Evolutionary conservation across 441 rosid species (phyloP).

Genomic region (Euphorbia schlechtendalii): DNA sequence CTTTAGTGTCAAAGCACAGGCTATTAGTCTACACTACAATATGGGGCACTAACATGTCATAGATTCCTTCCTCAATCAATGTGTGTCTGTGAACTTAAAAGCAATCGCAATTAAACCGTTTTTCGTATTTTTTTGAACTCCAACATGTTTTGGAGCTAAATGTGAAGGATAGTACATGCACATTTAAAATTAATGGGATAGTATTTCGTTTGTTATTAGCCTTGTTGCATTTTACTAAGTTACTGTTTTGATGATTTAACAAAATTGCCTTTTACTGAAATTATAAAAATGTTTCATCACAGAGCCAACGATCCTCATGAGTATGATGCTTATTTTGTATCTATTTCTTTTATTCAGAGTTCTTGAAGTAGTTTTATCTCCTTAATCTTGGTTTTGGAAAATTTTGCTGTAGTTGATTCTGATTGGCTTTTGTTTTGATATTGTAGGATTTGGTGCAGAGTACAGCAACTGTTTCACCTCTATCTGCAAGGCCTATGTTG

Average conservation of each 20-base stretch:
- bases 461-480: constrained; percentile 38
- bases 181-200: background rate
- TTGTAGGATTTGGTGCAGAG: constrained; percentile 58
- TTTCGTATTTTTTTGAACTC: background rate
- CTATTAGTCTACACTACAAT: no score
- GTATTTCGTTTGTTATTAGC: background rate
- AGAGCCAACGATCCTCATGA: background rate
- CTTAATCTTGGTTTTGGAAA: no score
- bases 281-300: background rate
- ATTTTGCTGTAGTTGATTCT: constrained; percentile 11
- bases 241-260: background rate
- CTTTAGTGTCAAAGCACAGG: background rate
- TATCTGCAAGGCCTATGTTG: constrained; percentile 46
- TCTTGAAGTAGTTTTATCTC: background rate
- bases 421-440: constrained; percentile 16
- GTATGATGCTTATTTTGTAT: no score
- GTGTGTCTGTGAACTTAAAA: background rate
- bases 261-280: background rate
- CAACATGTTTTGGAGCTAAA: background rate
- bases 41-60: no score
- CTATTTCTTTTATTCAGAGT: background rate
- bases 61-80: no score
- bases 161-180: background rate
- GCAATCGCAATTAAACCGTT: background rate
- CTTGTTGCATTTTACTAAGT: background rate